phyloP scores from a whole-genome alignment of 73 alveolate genomes.

The Stentor roeselii region DNA sequence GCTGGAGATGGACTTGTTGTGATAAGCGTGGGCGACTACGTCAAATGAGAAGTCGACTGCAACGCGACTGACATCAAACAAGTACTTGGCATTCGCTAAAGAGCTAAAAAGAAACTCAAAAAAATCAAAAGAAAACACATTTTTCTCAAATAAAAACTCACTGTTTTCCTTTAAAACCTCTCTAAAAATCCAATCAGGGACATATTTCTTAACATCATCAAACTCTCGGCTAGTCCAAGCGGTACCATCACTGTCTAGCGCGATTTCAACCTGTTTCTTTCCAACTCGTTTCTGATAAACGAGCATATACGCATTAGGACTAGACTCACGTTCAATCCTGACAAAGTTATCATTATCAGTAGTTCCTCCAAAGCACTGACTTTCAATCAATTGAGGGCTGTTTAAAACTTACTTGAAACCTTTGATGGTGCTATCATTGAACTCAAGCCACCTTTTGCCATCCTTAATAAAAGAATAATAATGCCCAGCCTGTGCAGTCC shows the following conservation, averaged over 20 bases:
- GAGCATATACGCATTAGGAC: constrained; percentile 96
- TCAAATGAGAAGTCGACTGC: neutral
- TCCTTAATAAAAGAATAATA: constrained; percentile 66
- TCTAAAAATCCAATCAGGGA: constrained; percentile 38
- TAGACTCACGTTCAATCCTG: constrained; percentile 53
- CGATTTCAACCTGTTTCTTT: constrained; percentile 34
- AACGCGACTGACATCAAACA: neutral
- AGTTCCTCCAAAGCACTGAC: constrained; percentile 88
- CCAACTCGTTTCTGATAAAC: constrained; percentile 82
- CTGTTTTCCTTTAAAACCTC: constrained; percentile 21
- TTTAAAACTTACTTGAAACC: constrained; percentile 36
- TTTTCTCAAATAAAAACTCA: neutral
- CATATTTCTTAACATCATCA: constrained; percentile 25
- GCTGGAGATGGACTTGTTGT: neutral
- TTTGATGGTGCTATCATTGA: constrained; percentile 78
- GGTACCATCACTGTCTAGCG: constrained; percentile 26
- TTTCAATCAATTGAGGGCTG: constrained; percentile 45
- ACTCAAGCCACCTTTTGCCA: constrained; percentile 77
- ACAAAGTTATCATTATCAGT: constrained; percentile 39
- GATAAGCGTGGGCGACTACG: constrained; percentile 13
- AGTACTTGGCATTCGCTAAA: neutral
- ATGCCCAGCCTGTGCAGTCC: constrained; percentile 97
- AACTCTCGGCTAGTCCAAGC: constrained; percentile 17
- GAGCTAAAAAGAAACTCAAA: neutral
- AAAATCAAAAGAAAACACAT: neutral